Percentiles rank a stretch among this genome's conserved stretches.
These are phyloP conservation scores for Phytopythium vexans DNA, from an alignment of 352 stramenopile genomes.

Conservation along the genomic window DNA sequence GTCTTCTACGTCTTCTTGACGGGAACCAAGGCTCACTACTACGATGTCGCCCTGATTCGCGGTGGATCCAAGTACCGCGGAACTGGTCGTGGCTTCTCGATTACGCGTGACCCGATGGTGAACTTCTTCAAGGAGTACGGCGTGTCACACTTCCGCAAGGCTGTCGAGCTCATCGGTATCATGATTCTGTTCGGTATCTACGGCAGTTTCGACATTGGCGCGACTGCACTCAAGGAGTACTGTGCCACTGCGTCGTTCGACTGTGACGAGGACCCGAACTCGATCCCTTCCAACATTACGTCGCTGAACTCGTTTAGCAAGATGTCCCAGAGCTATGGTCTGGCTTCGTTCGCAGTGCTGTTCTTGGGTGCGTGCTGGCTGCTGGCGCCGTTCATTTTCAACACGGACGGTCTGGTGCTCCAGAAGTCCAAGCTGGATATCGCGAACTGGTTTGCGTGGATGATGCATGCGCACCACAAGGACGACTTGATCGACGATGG, in stretches of 20 bases:
- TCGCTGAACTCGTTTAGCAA: slow-evolving; percentile 48
- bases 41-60: slow-evolving; percentile 78
- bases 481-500: slow-evolving; percentile 38
- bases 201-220: slow-evolving; percentile 74
- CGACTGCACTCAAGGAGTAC: slow-evolving; percentile 33
- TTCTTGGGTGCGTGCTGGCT: slow-evolving; percentile 82
- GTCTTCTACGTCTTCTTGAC: slow-evolving; percentile 89
- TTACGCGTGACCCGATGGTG: slow-evolving; percentile 83
- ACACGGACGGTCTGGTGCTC: slow-evolving; percentile 85
- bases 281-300: slow-evolving; percentile 70
- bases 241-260: slow-evolving; percentile 40
- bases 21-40: slow-evolving; percentile 86
- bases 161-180: slow-evolving; percentile 79
- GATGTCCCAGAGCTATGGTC: slow-evolving; percentile 71
- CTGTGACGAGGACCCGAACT: slow-evolving; percentile 43
- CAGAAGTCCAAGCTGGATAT: slow-evolving; percentile 84
- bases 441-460: slow-evolving; percentile 81
- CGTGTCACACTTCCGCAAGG: slow-evolving; percentile 87
- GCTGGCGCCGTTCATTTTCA: slow-evolving; percentile 83
- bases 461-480: slow-evolving; percentile 54
- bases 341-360: slow-evolving; percentile 80
- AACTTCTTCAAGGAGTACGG: slow-evolving; percentile 89
- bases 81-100: slow-evolving; percentile 84
- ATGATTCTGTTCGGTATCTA: slow-evolving; percentile 84
- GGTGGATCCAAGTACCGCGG: slow-evolving; percentile 85